These are phyloP conservation scores for Raphanus hybrid DNA, from an alignment of 441 rosid species.

Conservation along the genomic window DNA sequence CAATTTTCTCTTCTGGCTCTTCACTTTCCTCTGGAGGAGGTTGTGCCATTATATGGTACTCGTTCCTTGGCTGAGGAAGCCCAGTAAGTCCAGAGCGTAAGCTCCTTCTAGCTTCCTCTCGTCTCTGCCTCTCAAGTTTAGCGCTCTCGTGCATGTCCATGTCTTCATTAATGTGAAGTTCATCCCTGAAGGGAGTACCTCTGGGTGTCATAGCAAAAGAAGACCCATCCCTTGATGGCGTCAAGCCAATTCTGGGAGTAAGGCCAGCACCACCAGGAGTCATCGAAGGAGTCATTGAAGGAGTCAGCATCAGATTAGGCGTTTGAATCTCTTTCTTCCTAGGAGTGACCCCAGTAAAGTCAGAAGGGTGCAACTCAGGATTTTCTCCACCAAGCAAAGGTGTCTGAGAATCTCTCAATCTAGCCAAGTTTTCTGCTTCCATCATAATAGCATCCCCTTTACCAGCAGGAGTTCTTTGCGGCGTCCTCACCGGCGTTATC, in stretches of 20 bases:
- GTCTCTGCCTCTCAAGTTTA: conserved; percentile 78
- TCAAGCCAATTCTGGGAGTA: conserved; percentile 91
- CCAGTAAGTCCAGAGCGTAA: conserved; percentile 69
- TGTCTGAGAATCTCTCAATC: conserved; percentile 97
- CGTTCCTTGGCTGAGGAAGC: conserved; percentile 97
- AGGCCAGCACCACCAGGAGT: conserved; percentile 85
- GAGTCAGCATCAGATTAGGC: conserved; percentile 92
- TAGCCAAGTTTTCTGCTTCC: conserved; percentile 98
- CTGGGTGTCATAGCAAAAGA: conserved; percentile 85
- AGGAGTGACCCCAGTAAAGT: conserved; percentile 98
- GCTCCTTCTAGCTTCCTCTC: conserved; percentile 81
- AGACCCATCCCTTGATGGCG: conserved; percentile 88
- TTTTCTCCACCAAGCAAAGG: conserved; percentile 98
- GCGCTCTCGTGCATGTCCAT: conserved; percentile 80
- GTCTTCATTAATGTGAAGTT: conserved; percentile 91
- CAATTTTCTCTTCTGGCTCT: conserved; percentile 92
- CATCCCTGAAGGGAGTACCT: conserved; percentile 98
- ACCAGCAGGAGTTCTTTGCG: conserved; percentile 97
- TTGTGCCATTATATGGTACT: conserved; percentile 84
- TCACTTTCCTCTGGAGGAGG: conserved; percentile 83
- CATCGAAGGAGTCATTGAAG: conserved; percentile 71
- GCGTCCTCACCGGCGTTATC: conserved; percentile 88
- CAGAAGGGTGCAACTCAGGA: conserved; percentile 99
- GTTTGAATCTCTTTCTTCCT: conserved; percentile 86
- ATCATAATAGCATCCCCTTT: conserved; percentile 98